phyloP scores from a whole-genome alignment of 2,329 filamentous ascomycete species.

The Teratosphaeria viscida region DNA sequence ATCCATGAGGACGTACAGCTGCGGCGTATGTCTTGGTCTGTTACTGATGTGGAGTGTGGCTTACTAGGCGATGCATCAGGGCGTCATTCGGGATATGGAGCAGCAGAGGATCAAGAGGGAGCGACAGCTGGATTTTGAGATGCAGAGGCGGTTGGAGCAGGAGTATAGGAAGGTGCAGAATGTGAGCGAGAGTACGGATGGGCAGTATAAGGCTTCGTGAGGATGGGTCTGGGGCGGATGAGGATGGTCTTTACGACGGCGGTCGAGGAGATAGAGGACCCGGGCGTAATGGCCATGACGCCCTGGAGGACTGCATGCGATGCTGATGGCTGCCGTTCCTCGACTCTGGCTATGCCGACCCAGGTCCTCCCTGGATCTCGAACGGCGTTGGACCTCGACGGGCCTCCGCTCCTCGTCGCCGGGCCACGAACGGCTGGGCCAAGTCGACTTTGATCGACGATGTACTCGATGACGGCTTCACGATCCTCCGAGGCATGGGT shows the following conservation, averaged over 20 bases:
- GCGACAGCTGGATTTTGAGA: conserved; percentile 85
- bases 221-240: not conserved
- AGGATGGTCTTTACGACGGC: not conserved
- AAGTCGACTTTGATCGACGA: too few relatives aligned
- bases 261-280: not conserved
- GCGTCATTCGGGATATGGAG: conserved; percentile 89
- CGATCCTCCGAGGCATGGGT: too few relatives aligned
- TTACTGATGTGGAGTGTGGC: conserved; percentile 3
- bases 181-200: conserved; percentile 47
- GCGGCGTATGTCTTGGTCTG: not conserved
- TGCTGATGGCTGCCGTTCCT: too few relatives aligned
- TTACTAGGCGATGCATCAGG: conserved; percentile 80
- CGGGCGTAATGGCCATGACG: not conserved
- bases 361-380: too few relatives aligned
- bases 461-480: too few relatives aligned
- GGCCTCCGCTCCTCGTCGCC: too few relatives aligned
- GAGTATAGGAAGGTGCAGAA: conserved; percentile 85
- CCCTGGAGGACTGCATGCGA: too few relatives aligned
- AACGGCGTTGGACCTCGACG: too few relatives aligned
- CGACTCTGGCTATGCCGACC: too few relatives aligned
- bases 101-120: conserved; percentile 84
- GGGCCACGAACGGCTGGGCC: too few relatives aligned
- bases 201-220: not conserved
- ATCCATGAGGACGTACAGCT: not conserved
- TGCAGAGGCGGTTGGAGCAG: conserved; percentile 73